Evolutionary conservation across 257 asterid species (phyloP).

Genomic region (Solanum pinnatisectum): DNA sequence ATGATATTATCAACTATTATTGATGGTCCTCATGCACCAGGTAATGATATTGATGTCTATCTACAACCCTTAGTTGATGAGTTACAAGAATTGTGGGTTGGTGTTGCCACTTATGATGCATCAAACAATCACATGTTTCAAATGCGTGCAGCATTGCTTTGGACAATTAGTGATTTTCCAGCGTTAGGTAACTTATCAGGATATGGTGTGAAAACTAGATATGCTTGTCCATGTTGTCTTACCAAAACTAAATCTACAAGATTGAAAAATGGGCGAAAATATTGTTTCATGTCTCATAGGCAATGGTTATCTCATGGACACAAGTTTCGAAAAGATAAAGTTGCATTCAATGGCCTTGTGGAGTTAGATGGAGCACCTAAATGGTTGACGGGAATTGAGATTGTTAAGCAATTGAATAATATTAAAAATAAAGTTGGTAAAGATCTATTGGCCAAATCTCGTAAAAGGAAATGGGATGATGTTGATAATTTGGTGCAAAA

Average conservation of each 20-base stretch:
- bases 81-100: not conserved
- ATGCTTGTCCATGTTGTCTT: not conserved
- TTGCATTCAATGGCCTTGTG: not conserved
- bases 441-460: not conserved
- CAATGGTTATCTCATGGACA: not conserved
- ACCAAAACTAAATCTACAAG: not conserved
- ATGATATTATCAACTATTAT: not conserved
- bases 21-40: not conserved
- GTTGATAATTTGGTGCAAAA: not conserved
- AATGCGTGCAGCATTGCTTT: not conserved
- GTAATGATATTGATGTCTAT: not conserved
- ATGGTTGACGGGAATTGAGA: not conserved
- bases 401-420: not conserved
- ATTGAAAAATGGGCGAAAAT: not conserved
- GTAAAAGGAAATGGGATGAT: not conserved
- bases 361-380: not conserved
- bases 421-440: not conserved
- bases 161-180: constrained; percentile 1
- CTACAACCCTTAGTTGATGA: not conserved
- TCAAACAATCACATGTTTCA: not conserved
- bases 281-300: not conserved
- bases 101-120: not conserved
- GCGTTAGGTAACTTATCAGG: no score
- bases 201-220: not conserved
- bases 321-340: not conserved